phyloP scores from a whole-genome alignment of 2,329 filamentous ascomycete species.

The Beauveria sp. region DNA sequence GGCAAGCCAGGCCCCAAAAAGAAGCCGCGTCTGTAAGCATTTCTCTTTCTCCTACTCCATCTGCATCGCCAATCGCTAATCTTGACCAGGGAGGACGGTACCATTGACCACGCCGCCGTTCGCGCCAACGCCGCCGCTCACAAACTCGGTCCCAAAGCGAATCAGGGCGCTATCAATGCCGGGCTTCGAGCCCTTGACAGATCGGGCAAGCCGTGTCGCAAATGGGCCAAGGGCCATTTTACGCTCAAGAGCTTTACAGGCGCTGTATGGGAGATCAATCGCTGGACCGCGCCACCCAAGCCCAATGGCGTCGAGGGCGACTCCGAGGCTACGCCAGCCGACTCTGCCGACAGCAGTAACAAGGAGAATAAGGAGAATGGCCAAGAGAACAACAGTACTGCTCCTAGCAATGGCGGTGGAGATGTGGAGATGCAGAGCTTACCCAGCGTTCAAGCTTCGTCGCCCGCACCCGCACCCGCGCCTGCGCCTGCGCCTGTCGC shows the following conservation, averaged over 20 bases:
- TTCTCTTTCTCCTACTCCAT: neutral
- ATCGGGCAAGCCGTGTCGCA: conserved; percentile 83
- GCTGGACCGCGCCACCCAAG: conserved; percentile 72
- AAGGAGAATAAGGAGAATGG: conserved; percentile 60
- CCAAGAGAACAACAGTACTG: conserved; percentile 40
- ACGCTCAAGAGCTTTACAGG: conserved; percentile 89
- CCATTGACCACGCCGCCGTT: conserved; percentile 47
- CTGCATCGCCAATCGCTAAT: conserved; percentile 9
- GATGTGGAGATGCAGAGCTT: conserved; percentile 48
- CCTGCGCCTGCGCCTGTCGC: conserved; percentile 28
- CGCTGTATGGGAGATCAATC: conserved; percentile 69
- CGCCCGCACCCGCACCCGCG: conserved; percentile 37
- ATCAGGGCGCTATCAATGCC: conserved; percentile 95
- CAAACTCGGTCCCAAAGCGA: conserved; percentile 92
- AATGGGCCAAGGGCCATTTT: conserved; percentile 80
- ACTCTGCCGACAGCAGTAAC: conserved; percentile 45
- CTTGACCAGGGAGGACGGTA: conserved; percentile 50
- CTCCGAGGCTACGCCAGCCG: conserved; percentile 37
- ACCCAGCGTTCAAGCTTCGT: conserved; percentile 44
- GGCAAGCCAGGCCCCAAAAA: conserved; percentile 95
- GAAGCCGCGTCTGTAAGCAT: conserved; percentile 82
- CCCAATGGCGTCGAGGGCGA: conserved; percentile 35
- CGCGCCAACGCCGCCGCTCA: conserved; percentile 49
- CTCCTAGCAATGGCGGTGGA: conserved; percentile 32
- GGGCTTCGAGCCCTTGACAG: conserved; percentile 89